phyloP scores from a whole-genome alignment of 495 filamentous ascomycete genomes.

The Ascodesmis nigricans region DNA sequence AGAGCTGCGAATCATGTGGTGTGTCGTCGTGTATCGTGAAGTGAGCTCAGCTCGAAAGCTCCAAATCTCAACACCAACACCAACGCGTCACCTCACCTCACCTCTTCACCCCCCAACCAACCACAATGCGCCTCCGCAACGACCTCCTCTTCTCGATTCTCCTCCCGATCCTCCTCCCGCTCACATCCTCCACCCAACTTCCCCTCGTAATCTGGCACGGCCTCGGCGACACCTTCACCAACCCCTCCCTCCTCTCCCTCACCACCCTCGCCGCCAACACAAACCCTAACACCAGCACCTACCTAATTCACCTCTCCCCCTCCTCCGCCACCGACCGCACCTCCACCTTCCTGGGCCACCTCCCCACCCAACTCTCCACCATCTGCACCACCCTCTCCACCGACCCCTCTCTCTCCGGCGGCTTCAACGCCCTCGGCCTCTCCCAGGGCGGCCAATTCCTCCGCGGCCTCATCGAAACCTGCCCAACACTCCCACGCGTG shows the following conservation, averaged over 20 bases:
- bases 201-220: slow-evolving; percentile 93
- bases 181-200: slow-evolving; percentile 22
- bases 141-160: not conserved
- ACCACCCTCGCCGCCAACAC: not conserved
- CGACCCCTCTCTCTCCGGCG: slow-evolving; percentile 54
- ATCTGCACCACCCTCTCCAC: slow-evolving; percentile 61
- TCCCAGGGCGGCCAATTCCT: slow-evolving; percentile 93
- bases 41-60: too few relatives aligned
- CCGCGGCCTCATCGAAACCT: slow-evolving; percentile 76
- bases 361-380: slow-evolving; percentile 52
- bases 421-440: slow-evolving; percentile 81
- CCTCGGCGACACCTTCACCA: slow-evolving; percentile 48
- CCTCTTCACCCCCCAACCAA: too few relatives aligned
- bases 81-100: too few relatives aligned
- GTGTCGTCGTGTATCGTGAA: too few relatives aligned
- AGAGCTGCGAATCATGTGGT: too few relatives aligned
- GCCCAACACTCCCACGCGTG: slow-evolving; percentile 62
- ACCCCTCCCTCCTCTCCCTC: slow-evolving; percentile 37
- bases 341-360: slow-evolving; percentile 76
- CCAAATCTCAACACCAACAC: too few relatives aligned
- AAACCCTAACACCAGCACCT: slow-evolving; percentile 66
- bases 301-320: slow-evolving; percentile 55
- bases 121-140: not conserved
- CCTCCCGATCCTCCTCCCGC: not conserved
- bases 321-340: slow-evolving; percentile 44